These are phyloP conservation scores for Arctium lappa DNA, from an alignment of 129 eudicot species.

Conservation along the genomic window DNA sequence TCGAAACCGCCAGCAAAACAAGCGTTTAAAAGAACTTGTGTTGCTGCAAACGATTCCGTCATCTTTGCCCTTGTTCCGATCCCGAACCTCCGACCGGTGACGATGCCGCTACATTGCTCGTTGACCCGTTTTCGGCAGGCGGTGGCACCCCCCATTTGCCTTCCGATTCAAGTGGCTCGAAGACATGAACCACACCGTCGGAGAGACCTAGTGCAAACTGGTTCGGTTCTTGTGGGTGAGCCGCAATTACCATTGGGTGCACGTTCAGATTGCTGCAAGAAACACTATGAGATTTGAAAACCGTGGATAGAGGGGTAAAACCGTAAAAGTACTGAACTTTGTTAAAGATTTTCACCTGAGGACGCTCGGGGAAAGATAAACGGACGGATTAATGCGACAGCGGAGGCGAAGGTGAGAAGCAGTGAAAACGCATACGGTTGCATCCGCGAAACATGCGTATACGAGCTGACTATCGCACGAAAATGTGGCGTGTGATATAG, in stretches of 20 bases:
- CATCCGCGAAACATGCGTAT: conserved; percentile 88
- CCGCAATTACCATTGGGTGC: conserved; percentile 87
- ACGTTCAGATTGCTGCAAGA: conserved; percentile 61
- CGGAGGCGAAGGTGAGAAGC: conserved; percentile 72
- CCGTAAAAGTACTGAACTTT: not conserved
- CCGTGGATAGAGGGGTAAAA: not conserved
- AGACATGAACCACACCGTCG: conserved; percentile 83
- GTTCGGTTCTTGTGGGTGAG: conserved; percentile 90
- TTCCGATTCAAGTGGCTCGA: conserved; percentile 95
- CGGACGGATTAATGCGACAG: conserved; percentile 77
- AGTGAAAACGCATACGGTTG: conserved; percentile 70
- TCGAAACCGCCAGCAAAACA: conserved; percentile 26
- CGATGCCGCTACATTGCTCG: conserved; percentile 61
- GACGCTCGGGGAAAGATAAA: conserved; percentile 50
- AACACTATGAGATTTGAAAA: not conserved
- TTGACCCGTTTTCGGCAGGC: conserved; percentile 67
- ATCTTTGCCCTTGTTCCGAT: conserved; percentile 81
- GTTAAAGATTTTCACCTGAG: conserved; percentile 2
- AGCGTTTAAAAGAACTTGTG: conserved; percentile 38
- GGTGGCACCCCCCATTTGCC: conserved; percentile 95
- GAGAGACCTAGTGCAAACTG: conserved; percentile 95
- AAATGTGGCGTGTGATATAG: conserved; percentile 81
- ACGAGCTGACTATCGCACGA: conserved; percentile 91
- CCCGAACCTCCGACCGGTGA: conserved; percentile 66
- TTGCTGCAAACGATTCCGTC: conserved; percentile 29